Conservation (phyloP, 2,329 filamentous ascomycete genomes). For the Xenosphaeropsis pyriputrescens region DNA sequence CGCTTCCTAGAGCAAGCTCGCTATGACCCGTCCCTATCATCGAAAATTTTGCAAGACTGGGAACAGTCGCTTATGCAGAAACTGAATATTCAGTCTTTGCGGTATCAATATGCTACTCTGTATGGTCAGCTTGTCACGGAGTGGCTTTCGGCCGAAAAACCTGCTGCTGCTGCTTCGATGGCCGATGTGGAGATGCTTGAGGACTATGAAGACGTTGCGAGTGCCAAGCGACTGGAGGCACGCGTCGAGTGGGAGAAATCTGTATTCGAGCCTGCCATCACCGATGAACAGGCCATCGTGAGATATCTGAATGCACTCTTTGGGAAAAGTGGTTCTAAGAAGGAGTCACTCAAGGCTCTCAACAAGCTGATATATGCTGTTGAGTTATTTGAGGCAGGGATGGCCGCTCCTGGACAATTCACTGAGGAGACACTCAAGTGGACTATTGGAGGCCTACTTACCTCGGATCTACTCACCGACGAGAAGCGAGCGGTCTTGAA, state of each 20-base stretch:
- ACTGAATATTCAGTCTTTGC: constrained; percentile 32
- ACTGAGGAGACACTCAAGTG: constrained; percentile 23
- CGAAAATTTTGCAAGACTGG: constrained; percentile 27
- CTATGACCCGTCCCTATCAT: constrained; percentile 36
- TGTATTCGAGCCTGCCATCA: constrained; percentile 33
- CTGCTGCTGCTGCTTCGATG: constrained; percentile 1
- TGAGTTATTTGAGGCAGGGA: constrained; percentile 18
- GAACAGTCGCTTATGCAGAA: constrained; percentile 29
- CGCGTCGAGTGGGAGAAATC: constrained; percentile 37
- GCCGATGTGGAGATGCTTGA: constrained; percentile 5
- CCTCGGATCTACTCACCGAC: constrained; percentile 32
- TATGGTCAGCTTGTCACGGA: constrained; percentile 40
- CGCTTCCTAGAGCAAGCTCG: constrained; percentile 36
- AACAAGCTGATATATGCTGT: constrained; percentile 24
- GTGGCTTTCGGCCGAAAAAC: constrained; percentile 26
- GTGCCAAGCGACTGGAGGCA: constrained; percentile 34
- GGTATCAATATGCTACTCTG: constrained; percentile 38
- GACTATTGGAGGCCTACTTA: constrained; percentile 32
- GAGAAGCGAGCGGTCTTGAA: constrained; percentile 33
- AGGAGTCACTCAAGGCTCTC: constrained; percentile 25
- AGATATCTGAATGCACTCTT: constrained; percentile 37
- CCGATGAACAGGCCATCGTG: constrained; percentile 28
- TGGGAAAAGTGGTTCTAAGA: constrained; percentile 12
- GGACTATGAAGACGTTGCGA: constrained; percentile 30
- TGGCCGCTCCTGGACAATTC: constrained; percentile 20